These are phyloP conservation scores for Plectranthus barbatus DNA, from an alignment of 257 asterid genomes.

Conservation along the genomic window DNA sequence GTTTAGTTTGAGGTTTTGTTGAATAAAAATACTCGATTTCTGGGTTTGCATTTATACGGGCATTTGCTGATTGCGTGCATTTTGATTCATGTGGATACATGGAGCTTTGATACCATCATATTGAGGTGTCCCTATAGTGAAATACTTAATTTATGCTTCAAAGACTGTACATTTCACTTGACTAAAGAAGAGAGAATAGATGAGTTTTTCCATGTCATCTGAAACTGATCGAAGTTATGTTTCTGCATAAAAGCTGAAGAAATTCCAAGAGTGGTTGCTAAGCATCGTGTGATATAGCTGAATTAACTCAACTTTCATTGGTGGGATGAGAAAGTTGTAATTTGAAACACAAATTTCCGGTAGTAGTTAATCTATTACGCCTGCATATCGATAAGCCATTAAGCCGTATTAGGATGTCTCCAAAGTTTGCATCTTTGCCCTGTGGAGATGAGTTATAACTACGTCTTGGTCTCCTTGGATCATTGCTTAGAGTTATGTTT, in stretches of 20 bases:
- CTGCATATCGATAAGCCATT: neutral
- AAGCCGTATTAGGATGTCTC: neutral
- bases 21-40: neutral
- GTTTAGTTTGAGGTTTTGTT: conserved; percentile 12
- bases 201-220: neutral
- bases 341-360: neutral
- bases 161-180: neutral
- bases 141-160: neutral
- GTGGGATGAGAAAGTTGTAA: neutral
- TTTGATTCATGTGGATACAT: neutral
- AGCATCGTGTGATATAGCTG: too few species aligned
- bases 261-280: neutral
- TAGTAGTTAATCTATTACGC: neutral
- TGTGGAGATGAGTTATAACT: too few species aligned
- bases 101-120: neutral
- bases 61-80: neutral
- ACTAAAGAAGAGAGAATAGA: neutral
- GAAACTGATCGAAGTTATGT: neutral
- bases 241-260: neutral
- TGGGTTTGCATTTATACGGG: neutral
- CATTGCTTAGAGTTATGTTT: neutral
- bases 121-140: neutral
- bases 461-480: neutral
- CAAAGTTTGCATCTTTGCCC: too few species aligned
- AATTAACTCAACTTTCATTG: neutral